Percentiles rank a stretch among this genome's conserved stretches.
Conservation (phyloP, 495 filamentous ascomycete species). For the Cercophora scortea region DNA sequence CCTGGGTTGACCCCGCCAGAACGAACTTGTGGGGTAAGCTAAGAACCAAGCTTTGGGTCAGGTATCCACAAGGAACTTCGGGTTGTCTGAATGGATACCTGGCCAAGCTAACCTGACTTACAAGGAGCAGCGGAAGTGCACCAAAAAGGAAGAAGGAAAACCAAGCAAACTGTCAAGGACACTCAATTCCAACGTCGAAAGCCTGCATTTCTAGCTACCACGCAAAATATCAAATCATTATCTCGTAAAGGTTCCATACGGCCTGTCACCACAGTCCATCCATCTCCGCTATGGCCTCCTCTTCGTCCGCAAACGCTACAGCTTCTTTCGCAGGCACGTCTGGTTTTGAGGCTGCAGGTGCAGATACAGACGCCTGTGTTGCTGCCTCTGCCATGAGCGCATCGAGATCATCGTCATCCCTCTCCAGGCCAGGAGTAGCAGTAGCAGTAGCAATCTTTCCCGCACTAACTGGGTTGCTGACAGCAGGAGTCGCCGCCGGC, state of each 20-base stretch:
- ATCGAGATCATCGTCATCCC: constrained; percentile 29
- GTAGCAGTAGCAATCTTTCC: neutral
- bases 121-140: no score
- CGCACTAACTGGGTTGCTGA: neutral
- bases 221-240: neutral
- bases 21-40: constrained; percentile 8
- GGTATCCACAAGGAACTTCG: no score
- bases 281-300: constrained; percentile 63
- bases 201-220: neutral
- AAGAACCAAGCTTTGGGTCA: no score
- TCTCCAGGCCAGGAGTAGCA: neutral
- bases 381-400: constrained; percentile 41
- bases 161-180: no score
- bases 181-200: no score
- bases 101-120: no score
- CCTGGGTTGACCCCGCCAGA: constrained; percentile 12
- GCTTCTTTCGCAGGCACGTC: neutral
- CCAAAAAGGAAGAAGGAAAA: no score
- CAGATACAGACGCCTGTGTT: constrained; percentile 3
- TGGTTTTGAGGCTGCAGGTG: no score
- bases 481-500: neutral
- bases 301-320: constrained; percentile 47
- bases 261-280: constrained; percentile 47
- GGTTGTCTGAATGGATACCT: no score
- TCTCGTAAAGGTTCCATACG: neutral